Conservation (phyloP, 768 basidiomycete species). For the Dioszegia hungarica region DNA sequence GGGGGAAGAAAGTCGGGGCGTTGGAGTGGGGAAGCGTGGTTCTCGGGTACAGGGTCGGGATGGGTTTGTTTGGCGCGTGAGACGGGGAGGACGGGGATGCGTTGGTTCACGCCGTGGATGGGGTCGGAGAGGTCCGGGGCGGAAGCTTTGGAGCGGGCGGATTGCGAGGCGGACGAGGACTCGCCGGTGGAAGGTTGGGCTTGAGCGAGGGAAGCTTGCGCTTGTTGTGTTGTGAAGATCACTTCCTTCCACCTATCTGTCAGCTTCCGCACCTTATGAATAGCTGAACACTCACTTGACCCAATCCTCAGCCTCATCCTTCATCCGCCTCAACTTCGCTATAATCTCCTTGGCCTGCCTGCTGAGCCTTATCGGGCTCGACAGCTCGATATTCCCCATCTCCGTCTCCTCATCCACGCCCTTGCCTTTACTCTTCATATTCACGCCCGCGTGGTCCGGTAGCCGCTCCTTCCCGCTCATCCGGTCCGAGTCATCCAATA, state of each 20-base stretch:
- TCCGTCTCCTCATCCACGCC: slow-evolving; percentile 24
- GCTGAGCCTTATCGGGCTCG: slow-evolving; percentile 46
- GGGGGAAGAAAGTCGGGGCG: slow-evolving; percentile 38
- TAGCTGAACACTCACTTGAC: slow-evolving; percentile 32
- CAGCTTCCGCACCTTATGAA: neutral
- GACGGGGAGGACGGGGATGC: neutral
- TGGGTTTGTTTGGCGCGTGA: neutral
- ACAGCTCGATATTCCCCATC: slow-evolving; percentile 37
- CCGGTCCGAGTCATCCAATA: slow-evolving; percentile 16
- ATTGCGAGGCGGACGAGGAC: neutral
- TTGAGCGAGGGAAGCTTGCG: slow-evolving; percentile 27
- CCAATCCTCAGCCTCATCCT: slow-evolving; percentile 50
- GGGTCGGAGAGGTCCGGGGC: slow-evolving; percentile 7
- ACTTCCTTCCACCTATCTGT: slow-evolving; percentile 48
- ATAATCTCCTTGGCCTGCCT: slow-evolving; percentile 49
- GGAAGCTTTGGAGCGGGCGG: neutral
- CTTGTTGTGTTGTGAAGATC: slow-evolving; percentile 42
- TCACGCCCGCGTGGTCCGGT: slow-evolving; percentile 3
- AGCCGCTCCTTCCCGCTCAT: slow-evolving; percentile 46
- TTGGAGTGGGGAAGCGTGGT: slow-evolving; percentile 21
- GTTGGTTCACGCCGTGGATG: slow-evolving; percentile 2
- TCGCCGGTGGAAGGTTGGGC: neutral
- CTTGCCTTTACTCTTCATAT: neutral
- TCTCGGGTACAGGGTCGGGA: slow-evolving; percentile 14
- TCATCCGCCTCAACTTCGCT: slow-evolving; percentile 41